Evolutionary conservation across 352 stramenopile species (phyloP).

Genomic region (Globisporangium echinulatum): DNA sequence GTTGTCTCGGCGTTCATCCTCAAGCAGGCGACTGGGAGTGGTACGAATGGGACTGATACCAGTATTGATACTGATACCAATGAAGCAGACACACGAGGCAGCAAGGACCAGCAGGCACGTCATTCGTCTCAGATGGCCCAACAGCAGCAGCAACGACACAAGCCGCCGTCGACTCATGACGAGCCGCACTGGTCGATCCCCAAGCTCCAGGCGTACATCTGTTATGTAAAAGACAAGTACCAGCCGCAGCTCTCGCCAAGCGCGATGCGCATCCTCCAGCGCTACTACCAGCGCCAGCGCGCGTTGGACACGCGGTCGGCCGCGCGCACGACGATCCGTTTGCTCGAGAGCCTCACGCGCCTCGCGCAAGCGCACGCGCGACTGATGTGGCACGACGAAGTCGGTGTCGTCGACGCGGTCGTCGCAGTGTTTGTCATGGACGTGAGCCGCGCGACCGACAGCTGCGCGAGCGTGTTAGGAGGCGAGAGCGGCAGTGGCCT

Average conservation of each 20-base stretch:
- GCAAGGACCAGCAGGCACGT: background rate
- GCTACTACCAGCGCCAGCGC: slow-evolving; percentile 87
- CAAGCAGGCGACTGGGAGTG: slow-evolving; percentile 55
- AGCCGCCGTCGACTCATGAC: slow-evolving; percentile 8
- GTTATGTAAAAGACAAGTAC: slow-evolving; percentile 86
- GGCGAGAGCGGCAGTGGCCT: slow-evolving; percentile 23
- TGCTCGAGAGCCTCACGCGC: slow-evolving; percentile 93
- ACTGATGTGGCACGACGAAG: slow-evolving; percentile 65
- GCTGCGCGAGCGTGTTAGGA: slow-evolving; percentile 44
- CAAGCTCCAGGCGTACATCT: slow-evolving; percentile 91
- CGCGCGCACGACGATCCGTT: slow-evolving; percentile 88
- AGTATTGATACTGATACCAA: too few relatives aligned
- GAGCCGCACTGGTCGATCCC: slow-evolving; percentile 73
- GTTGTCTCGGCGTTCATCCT: slow-evolving; percentile 95
- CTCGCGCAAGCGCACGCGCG: slow-evolving; percentile 89
- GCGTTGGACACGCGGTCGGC: slow-evolving; percentile 55
- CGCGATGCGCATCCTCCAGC: slow-evolving; percentile 84
- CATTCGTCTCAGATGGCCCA: too few relatives aligned
- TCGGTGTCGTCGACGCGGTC: slow-evolving; percentile 68
- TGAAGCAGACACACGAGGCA: background rate
- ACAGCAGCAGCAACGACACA: background rate
- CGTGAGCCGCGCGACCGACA: slow-evolving; percentile 63
- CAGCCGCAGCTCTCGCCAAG: slow-evolving; percentile 72
- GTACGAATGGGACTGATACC: too few relatives aligned
- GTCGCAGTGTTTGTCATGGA: slow-evolving; percentile 78